Conservation (phyloP, 371 early-diverging fungal species). For the Entomophthora muscae region DNA sequence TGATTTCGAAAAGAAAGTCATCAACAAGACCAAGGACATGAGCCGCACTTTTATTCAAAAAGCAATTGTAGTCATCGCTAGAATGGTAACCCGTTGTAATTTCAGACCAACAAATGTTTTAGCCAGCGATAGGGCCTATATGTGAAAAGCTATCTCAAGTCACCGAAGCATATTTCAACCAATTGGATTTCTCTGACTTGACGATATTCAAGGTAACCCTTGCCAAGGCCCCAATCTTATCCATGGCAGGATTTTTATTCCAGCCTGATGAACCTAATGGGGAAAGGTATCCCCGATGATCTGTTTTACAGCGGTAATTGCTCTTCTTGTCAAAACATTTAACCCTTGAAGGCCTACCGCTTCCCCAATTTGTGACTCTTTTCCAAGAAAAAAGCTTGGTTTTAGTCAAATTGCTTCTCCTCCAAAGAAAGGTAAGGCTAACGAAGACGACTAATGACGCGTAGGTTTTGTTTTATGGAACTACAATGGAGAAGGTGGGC, state of each 20-base stretch:
- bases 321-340: not conserved
- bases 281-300: not conserved
- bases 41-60: not conserved
- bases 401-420: not conserved
- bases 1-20: not conserved
- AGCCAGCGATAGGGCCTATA: slow-evolving; percentile 1
- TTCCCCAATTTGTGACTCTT: not conserved
- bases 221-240: not conserved
- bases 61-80: slow-evolving; percentile 4
- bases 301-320: slow-evolving; percentile 1
- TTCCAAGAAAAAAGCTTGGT: not conserved
- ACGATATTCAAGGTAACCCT: not conserved
- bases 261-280: not conserved
- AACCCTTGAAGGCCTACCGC: not conserved
- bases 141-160: not conserved
- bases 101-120: not conserved
- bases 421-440: not conserved
- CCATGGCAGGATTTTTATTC: slow-evolving; percentile 1
- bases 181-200: not conserved
- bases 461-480: slow-evolving; percentile 4
- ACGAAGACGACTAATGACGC: too few species aligned
- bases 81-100: not conserved
- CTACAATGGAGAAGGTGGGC: slow-evolving; percentile 3
- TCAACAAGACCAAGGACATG: not conserved
- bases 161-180: slow-evolving; percentile 3